Evolutionary conservation across 1,284 basidiomycete genomes (phyloP).

Genomic region (Malassezia psittaci): DNA sequence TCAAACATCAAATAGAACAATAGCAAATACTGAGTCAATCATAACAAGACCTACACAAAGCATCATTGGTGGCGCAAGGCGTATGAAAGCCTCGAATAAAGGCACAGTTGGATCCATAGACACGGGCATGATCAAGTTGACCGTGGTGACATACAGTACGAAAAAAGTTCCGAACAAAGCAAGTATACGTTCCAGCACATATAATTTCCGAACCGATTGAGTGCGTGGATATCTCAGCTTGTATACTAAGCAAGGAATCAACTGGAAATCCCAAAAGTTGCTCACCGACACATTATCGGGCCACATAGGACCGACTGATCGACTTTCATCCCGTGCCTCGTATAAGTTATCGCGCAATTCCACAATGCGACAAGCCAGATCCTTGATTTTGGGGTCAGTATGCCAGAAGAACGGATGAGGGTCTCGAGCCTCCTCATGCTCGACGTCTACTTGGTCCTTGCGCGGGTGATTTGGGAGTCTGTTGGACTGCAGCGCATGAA

Average conservation of each 20-base stretch:
- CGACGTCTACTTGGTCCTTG: not conserved
- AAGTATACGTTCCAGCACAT: slow-evolving; percentile 85
- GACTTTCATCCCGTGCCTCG: not conserved
- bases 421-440: slow-evolving; percentile 24
- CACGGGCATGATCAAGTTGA: slow-evolving; percentile 52
- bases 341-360: slow-evolving; percentile 68
- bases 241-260: slow-evolving; percentile 88
- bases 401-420: slow-evolving; percentile 63
- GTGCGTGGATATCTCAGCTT: slow-evolving; percentile 91
- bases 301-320: slow-evolving; percentile 54
- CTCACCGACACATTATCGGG: slow-evolving; percentile 72
- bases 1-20: slow-evolving; percentile 49
- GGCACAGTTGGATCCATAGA: slow-evolving; percentile 48
- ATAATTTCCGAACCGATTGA: slow-evolving; percentile 74
- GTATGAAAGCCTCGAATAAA: slow-evolving; percentile 55
- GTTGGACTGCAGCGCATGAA: not conserved
- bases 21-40: slow-evolving; percentile 39
- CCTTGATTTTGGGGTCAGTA: slow-evolving; percentile 59
- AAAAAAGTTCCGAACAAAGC: slow-evolving; percentile 94
- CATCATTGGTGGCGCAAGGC: slow-evolving; percentile 89
- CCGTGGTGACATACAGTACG: slow-evolving; percentile 59
- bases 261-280: slow-evolving; percentile 77
- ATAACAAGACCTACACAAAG: slow-evolving; percentile 40
- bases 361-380: slow-evolving; percentile 65
- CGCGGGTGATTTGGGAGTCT: not conserved